Evolutionary conservation across 2,329 filamentous ascomycete genomes (phyloP), one percentile per base, ranked within the genome.

Genomic region (Microdochium bolleyi): DNA sequence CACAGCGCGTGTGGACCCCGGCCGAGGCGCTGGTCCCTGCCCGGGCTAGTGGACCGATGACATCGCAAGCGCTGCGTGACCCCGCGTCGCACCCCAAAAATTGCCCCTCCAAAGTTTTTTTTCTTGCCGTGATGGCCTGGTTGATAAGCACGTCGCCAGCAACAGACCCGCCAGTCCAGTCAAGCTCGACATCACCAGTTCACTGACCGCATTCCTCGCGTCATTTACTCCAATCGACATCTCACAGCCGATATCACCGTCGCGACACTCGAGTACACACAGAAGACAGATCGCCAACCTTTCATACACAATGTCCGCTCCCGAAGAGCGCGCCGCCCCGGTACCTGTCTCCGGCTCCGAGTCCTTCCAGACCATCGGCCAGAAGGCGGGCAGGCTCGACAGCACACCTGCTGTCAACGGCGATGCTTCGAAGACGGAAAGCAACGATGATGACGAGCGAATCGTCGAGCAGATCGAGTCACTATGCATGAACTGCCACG

Each of bases 401-500:
- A 63, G 71, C 41, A 62, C 66, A 52, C 62, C 66, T 50, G 41
- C n/a, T 22, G 53, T 61, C 24, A 64, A 49, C 24, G 48, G 48
- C 22, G 48, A 27, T 32, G 48, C 48, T 7, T 53, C 60, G 44
- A 59, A 67, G 50, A 58, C 60, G 52, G 64, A 66, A 19, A 60
- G 62, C 24, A 60, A 59, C 48, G 65, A 66, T 19, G 77, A 82
- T 37, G 78, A 83, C 24, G 71, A 69, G 53, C 77, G 72, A 57
- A 72, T 82, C 3, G 82, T 87, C 44, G 82, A 87, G 58, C 80
- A 86, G 70, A 84, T 86, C 56, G 87, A 92, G 70, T 89, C 86
- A 58, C 77, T 92, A 22, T 92, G 88, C 75, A 92, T 92, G 88
- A 91, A 89, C 74, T 92, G 88, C 71, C 81, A 85, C 61, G 77